Evolutionary conservation across 306 rosid genomes (phyloP).

Genomic region (Quercus wislizeni): DNA sequence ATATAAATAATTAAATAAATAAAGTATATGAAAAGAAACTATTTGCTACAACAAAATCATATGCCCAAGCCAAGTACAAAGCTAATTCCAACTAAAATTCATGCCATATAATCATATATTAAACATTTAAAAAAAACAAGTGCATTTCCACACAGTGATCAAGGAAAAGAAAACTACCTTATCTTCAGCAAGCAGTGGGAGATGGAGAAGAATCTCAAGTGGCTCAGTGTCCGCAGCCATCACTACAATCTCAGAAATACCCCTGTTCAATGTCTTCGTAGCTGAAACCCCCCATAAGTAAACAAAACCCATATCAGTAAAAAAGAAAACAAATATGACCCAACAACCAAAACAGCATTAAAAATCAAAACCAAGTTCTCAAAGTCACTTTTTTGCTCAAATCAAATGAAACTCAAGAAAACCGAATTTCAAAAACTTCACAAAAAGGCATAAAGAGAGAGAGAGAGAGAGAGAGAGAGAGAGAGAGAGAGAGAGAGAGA

Average conservation of each 20-base stretch:
- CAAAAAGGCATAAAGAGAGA: background rate
- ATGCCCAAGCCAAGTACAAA: background rate
- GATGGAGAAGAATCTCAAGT: conserved; percentile 87
- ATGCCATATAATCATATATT: background rate
- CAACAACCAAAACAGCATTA: background rate
- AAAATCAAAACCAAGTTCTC: background rate
- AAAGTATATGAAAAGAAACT: background rate
- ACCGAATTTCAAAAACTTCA: background rate
- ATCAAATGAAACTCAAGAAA: background rate
- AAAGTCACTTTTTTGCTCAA: background rate
- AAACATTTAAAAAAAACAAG: background rate
- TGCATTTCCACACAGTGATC: background rate
- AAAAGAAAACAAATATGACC: background rate
- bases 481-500: too few relatives aligned
- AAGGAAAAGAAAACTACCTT: conserved; percentile 42
- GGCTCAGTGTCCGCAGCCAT: conserved; percentile 94
- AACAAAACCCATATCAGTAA: background rate
- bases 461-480: background rate
- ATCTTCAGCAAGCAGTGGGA: conserved; percentile 85
- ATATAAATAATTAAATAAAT: too few relatives aligned
- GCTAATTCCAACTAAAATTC: background rate
- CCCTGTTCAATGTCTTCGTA: conserved; percentile 85
- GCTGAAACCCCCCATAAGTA: conserved; percentile 37
- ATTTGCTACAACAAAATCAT: background rate
- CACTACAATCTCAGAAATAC: conserved; percentile 82